Percentiles rank a stretch among this genome's conserved stretches.
phyloP scores from a whole-genome alignment of 805 yeast species.

The Starmerella sp. region DNA sequence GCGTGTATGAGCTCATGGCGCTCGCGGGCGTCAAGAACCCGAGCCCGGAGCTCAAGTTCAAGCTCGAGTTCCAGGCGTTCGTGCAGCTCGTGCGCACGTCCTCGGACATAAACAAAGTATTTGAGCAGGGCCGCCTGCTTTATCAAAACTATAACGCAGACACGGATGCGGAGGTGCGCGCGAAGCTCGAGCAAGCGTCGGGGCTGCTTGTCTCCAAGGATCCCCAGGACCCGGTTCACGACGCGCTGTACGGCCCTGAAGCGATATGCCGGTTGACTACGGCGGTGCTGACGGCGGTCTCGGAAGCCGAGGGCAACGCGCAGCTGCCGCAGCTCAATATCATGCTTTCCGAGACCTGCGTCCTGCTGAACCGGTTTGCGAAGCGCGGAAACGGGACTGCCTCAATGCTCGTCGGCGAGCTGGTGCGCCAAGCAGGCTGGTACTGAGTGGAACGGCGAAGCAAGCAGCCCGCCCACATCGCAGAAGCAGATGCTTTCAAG shows the following conservation, averaged over 20 bases:
- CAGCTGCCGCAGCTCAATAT: not conserved
- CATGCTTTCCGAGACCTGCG: not conserved
- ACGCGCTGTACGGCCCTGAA: not conserved
- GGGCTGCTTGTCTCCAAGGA: not conserved
- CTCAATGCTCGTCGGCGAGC: not conserved
- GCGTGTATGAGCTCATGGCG: not conserved
- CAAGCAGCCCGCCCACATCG: no score
- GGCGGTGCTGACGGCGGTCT: not conserved
- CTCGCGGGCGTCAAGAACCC: not conserved
- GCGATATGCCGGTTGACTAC: not conserved
- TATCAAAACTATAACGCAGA: not conserved
- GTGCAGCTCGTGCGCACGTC: not conserved
- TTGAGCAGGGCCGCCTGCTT: not conserved
- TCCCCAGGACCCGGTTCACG: not conserved
- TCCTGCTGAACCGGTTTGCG: not conserved
- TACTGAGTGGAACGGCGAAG: not conserved
- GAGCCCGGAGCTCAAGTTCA: not conserved
- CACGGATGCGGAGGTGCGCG: not conserved
- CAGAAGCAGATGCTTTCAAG: no score
- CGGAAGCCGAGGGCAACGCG: not conserved
- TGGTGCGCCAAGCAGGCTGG: not conserved
- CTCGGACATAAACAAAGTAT: not conserved
- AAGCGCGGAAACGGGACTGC: not conserved
- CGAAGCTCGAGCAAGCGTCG: conserved; percentile 4
- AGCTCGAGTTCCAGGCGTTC: conserved; percentile 1